These are phyloP conservation scores for Talaromyces borbonicus DNA, from an alignment of 495 filamentous ascomycete genomes.

Conservation along the genomic window DNA sequence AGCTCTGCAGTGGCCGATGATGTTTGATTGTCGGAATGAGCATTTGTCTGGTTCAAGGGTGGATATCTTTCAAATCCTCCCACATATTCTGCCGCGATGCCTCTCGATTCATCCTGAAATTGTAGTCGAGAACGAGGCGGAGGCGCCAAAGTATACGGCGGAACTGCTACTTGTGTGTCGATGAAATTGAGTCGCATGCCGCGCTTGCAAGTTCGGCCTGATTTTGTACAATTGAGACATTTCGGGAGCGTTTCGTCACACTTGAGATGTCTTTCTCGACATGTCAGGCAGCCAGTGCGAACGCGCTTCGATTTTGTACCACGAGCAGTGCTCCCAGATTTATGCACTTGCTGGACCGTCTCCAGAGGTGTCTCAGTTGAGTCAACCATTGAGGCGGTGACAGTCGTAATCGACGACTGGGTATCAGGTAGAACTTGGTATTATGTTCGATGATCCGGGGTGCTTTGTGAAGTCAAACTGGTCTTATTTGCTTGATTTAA, in stretches of 20 bases:
- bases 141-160: slow-evolving; percentile 50
- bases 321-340: slow-evolving; percentile 2
- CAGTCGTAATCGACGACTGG: background rate
- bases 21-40: slow-evolving; percentile 22
- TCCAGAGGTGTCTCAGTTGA: background rate
- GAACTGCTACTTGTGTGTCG: slow-evolving; percentile 64
- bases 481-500: too few relatives aligned
- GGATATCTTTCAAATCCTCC: slow-evolving; percentile 72
- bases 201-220: slow-evolving; percentile 72
- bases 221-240: slow-evolving; percentile 85
- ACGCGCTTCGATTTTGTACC: slow-evolving; percentile 55
- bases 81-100: slow-evolving; percentile 86
- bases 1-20: slow-evolving; percentile 28
- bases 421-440: background rate
- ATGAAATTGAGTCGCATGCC: slow-evolving; percentile 90
- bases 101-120: slow-evolving; percentile 83
- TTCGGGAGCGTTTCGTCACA: slow-evolving; percentile 74
- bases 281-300: slow-evolving; percentile 70
- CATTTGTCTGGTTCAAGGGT: slow-evolving; percentile 29
- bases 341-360: background rate
- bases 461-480: too few relatives aligned
- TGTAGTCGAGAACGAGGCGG: slow-evolving; percentile 59
- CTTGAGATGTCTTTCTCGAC: slow-evolving; percentile 66
- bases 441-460: too few relatives aligned
- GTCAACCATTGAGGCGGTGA: background rate